Conservation (phyloP, 2,329 filamentous ascomycete species). For the Sporothrix dimorphospora region DNA sequence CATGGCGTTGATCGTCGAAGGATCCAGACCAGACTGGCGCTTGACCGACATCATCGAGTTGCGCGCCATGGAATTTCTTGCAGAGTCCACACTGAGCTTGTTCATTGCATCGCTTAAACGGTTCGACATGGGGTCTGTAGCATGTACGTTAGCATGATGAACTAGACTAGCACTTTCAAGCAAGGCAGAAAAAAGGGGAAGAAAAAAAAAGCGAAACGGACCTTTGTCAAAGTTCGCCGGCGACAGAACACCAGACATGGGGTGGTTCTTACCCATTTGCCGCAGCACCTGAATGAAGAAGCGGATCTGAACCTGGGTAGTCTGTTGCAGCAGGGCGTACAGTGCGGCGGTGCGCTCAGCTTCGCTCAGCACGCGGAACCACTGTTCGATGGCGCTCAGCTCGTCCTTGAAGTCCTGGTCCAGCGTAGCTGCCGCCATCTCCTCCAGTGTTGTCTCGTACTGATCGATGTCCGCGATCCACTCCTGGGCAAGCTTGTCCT, state of each 20-base stretch:
- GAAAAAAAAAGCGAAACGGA: slow-evolving; percentile 41
- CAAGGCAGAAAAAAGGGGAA: neutral
- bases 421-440: slow-evolving; percentile 98
- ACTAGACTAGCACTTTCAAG: neutral
- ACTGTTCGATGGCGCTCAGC: slow-evolving; percentile 97
- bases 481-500: slow-evolving; percentile 93
- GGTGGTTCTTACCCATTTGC: slow-evolving; percentile 98
- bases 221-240: slow-evolving; percentile 97
- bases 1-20: slow-evolving; percentile 96
- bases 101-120: slow-evolving; percentile 95
- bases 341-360: slow-evolving; percentile 93
- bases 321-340: slow-evolving; percentile 95
- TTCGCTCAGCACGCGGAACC: slow-evolving; percentile 97
- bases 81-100: slow-evolving; percentile 85
- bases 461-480: slow-evolving; percentile 99
- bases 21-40: slow-evolving; percentile 91
- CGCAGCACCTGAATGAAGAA: slow-evolving; percentile 99
- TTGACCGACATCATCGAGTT: slow-evolving; percentile 80
- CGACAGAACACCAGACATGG: slow-evolving; percentile 93
- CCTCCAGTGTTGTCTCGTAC: slow-evolving; percentile 96
- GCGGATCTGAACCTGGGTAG: slow-evolving; percentile 96
- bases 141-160: slow-evolving; percentile 32
- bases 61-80: slow-evolving; percentile 83
- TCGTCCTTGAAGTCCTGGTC: slow-evolving; percentile 99
- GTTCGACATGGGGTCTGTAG: slow-evolving; percentile 90